Percentiles rank a stretch among this genome's conserved stretches.
Conservation (phyloP, 495 filamentous ascomycete genomes). For the Aspergillus kassunensis region DNA sequence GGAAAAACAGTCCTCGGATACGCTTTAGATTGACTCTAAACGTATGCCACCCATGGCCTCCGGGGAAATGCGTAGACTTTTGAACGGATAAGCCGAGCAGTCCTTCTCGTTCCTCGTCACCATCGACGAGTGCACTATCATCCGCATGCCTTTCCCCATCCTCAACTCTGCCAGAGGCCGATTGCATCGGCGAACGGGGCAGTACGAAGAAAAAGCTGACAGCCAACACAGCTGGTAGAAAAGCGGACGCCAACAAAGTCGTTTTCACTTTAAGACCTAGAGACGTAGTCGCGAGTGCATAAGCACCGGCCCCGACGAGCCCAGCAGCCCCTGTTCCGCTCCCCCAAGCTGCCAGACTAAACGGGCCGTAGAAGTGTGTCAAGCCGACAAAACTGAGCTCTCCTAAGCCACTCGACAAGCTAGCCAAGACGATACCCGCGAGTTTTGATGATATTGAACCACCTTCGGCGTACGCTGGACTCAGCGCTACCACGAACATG, state of each 20-base stretch:
- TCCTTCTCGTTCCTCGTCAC: constrained; percentile 37
- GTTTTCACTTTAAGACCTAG: constrained; percentile 64
- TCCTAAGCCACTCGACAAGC: constrained; percentile 75
- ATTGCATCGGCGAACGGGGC: constrained; percentile 56
- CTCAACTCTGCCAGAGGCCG: constrained; percentile 28
- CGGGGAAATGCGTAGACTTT: constrained; percentile 21
- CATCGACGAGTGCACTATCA: constrained; percentile 23
- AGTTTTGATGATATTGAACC: constrained; percentile 68
- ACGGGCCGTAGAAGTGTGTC: constrained; percentile 91
- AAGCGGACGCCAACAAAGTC: constrained; percentile 71
- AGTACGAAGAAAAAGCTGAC: constrained; percentile 78
- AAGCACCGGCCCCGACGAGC: constrained; percentile 78
- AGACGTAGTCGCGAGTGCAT: constrained; percentile 78
- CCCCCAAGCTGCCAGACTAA: constrained; percentile 87
- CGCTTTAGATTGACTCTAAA: constrained; percentile 50
- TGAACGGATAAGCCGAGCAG: constrained; percentile 32
- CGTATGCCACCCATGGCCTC: constrained; percentile 23
- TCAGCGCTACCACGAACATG: constrained; percentile 84
- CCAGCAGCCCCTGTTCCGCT: constrained; percentile 91
- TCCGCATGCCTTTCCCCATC: constrained; percentile 40
- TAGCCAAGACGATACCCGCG: constrained; percentile 78
- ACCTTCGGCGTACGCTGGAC: constrained; percentile 56
- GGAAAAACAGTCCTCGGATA: constrained; percentile 56
- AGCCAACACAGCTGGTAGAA: constrained; percentile 77
- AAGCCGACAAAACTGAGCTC: constrained; percentile 86